Conservation (phyloP, 768 basidiomycete genomes). For the Mrakia blollopis region DNA sequence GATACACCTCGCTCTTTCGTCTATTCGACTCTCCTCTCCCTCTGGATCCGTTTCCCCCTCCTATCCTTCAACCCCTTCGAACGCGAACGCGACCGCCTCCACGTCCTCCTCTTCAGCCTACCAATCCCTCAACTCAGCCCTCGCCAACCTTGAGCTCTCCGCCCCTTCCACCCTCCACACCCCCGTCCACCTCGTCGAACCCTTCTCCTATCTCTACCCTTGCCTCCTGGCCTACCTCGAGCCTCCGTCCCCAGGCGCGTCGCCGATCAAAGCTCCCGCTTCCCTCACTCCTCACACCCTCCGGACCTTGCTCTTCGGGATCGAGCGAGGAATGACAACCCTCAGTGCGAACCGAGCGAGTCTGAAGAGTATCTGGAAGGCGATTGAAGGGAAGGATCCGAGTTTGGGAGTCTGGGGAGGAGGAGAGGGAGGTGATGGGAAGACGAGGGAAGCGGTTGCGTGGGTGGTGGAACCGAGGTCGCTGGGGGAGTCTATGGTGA, state of each 20-base stretch:
- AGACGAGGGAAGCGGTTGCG: constrained; percentile 27
- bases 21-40: constrained; percentile 48
- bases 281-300: constrained; percentile 51
- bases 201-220: constrained; percentile 18
- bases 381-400: constrained; percentile 49
- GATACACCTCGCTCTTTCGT: constrained; percentile 54
- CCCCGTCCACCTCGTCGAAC: neutral
- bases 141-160: constrained; percentile 1
- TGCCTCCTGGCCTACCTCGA: constrained; percentile 23
- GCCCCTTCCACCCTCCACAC: neutral
- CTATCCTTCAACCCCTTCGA: neutral
- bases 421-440: constrained; percentile 29
- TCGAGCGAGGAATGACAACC: constrained; percentile 70
- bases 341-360: constrained; percentile 78
- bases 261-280: constrained; percentile 9
- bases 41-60: constrained; percentile 45
- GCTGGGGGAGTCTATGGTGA: constrained; percentile 31
- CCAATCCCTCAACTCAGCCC: constrained; percentile 12
- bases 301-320: constrained; percentile 65
- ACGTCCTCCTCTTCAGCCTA: neutral
- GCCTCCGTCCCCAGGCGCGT: neutral
- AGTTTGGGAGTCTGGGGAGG: constrained; percentile 30
- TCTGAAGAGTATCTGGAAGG: constrained; percentile 66
- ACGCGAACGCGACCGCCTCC: neutral
- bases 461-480: constrained; percentile 34